Base-by-base conservation (phyloP, 2,329 filamentous ascomycete genomes). In the Fusarium sp. region DNA sequence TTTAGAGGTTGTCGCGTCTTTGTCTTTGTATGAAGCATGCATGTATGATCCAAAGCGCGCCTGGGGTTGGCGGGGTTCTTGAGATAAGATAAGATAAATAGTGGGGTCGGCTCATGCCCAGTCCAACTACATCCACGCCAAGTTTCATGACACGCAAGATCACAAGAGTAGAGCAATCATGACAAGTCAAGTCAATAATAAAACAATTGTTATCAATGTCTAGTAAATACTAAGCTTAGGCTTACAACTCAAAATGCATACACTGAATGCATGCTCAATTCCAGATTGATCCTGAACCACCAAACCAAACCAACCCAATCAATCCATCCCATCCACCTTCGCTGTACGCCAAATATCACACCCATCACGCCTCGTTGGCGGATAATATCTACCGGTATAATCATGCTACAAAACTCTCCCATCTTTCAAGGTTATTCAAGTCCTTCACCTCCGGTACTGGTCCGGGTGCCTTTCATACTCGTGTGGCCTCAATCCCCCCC, bases 401-500 rank as follows among this genome's bases (percentile, higher is more conserved):
- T 27, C 24, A 35, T 60, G 27, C 9, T 20, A 9, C 29, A 7
- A 29, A 40, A 35, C n/a, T 24, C 42, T 56, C 29, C 58, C 61
- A 42, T 59, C 20, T 44, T 53, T 8, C 9, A 27, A n/a, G 2
- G 16, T 10, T 17, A 6, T 14, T 38, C 14, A 33, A 9, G 17
- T 31, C 38, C 22, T 24, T 79, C 80, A 86, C 69, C 85, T 81
- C 70, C 85, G 82, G 69, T 86, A 87, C 51, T 82, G 81, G 67
- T 87, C 85, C 4, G 81, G 80, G 42, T 83, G 84, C 27, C 81
- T 81, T 10, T 87, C 85, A 59, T 85, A 87, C 36, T 87, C 85
- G 35, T 85, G 85, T 16, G 84, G 85, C 59, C 85, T 80, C 35
- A 87, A 71, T 29, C 85, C 84, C 36, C 85, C 84, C 36, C 85